Base-by-base conservation (phyloP, 192 early-diverging fungal genomes). In the Polychytrium aggregatum region DNA sequence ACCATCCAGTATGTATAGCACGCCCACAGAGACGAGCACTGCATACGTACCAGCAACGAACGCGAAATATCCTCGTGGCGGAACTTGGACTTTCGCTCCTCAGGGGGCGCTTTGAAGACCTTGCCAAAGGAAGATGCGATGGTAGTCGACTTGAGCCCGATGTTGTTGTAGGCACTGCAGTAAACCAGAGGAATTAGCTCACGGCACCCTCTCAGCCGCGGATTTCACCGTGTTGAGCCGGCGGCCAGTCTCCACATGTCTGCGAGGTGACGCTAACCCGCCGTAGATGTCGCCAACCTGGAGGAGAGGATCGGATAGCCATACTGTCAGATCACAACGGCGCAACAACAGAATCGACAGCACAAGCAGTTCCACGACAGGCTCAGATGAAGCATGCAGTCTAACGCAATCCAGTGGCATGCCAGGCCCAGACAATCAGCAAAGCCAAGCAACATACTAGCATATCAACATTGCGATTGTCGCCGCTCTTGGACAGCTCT, bases 51-150 rank as follows among this genome's bases (percentile, higher is more conserved):
- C 47, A 98, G 72, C 43, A 98, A 65, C 44, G 85, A 87, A 41
- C 85, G 71, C 4, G 88, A 81, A 49, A 98, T 85, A 55, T 98
- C 95, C 33, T 81, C 74, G 35, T 80, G 71, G 27, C 63, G 69
- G 56, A 88, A 84, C 43, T 71, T 68, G 21, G 59, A 68, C 38
- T 72, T 67, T 27, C 74, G 52, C 37, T 76, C 74, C 42, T 66
- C 73, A n/a, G 64, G 59, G 9, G 84, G 75, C 50, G 85, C 84
- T 67, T 90, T 90, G 65, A 91, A 94, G 38, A 96, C 92, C 53
- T 94, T 94, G 16, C 84, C 95, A 82, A 95, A 90, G 7, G 86
- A 88, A 8, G 89, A 87, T 8, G 95, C 95, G 46, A 96, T 96
- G 20, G 87, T 87, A 6, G 91, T 82, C 1, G 85, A 78, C 57